Evolutionary conservation across 352 stramenopile genomes (phyloP), one percentile per base, ranked within the genome.

Genomic region (Pythium chondricola): DNA sequence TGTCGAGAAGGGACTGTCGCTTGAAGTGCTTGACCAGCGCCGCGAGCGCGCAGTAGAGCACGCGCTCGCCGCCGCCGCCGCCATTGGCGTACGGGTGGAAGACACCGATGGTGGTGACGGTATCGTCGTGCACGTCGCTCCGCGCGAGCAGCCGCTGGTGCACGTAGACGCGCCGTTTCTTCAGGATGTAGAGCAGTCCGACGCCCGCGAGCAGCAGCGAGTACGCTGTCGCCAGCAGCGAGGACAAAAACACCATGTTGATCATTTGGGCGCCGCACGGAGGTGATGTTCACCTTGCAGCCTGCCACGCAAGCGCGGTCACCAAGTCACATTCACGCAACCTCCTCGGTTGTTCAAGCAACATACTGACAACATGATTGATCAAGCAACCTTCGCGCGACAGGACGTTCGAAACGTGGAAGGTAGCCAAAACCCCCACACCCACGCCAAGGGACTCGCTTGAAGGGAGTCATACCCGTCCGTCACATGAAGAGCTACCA

Each of bases 11-110:
- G n/a, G n/a, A n/a, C 13, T 24, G 4, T 13, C 6, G 17, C 20
- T 56, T 36, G 40, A 83, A 85, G 53, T 59, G 58, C 41, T 58
- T 52, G 17, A 72, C 61, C 20, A 99, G 70, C 44, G 84, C 83
- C 51, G 95, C 57, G 36, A 99, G 73, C 11, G 88, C 88, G 54
- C 95, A 97, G 88, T 97, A 99, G 24, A 99, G 77, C 17, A 99
- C 97, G 43, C 97, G 91, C 66, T 99, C 97, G 29, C 97, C 97
- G 32, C 97, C 97, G 20, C 97, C 97, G 27, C 97, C 96, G 29
- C 80, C 83, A 48, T 97, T 92, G 31, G 93, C 95, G 65, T 97
- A 95, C 27, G 92, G 95, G 63, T 98, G 95, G 69, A 98, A 98
- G 53, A 98, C 89, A 29, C 75, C 92, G 46, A 98, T 65, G 1